phyloP scores from a whole-genome alignment of 441 rosid species.

The Adansonia gregorii region DNA sequence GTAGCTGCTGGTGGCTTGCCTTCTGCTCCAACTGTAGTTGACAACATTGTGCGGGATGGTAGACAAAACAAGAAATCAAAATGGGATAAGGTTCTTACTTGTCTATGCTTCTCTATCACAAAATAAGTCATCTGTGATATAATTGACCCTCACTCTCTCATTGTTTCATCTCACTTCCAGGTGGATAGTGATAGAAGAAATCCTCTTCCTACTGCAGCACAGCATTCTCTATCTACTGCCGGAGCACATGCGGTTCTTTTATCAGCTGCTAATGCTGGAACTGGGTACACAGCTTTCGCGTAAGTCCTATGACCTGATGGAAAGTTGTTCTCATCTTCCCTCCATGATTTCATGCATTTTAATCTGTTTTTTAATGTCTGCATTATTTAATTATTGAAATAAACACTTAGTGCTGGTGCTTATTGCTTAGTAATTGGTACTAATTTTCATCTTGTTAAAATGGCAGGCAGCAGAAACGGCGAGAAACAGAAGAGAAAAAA shows the following conservation, averaged over 20 bases:
- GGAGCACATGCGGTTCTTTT: constrained; percentile 67
- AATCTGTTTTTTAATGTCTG: background rate
- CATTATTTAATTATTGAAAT: background rate
- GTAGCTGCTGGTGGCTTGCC: constrained; percentile 53
- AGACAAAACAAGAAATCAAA: constrained; percentile 91
- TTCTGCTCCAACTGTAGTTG: constrained; percentile 48
- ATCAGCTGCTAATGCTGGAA: constrained; percentile 78
- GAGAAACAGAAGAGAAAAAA: constrained; percentile 82
- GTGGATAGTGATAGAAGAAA: constrained; percentile 76
- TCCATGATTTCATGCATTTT: background rate
- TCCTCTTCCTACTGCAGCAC: constrained; percentile 56
- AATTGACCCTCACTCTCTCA: constrained; percentile 8
- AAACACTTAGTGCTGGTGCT: background rate
- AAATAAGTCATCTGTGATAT: constrained; percentile 2
- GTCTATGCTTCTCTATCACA: constrained; percentile 21
- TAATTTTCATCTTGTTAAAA: constrained; percentile 3
- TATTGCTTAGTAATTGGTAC: background rate
- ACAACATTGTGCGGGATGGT: constrained; percentile 57
- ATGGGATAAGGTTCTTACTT: constrained; percentile 84
- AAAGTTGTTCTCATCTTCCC: background rate
- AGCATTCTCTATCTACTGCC: constrained; percentile 59
- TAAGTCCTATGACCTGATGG: constrained; percentile 45
- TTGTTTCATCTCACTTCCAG: constrained; percentile 44
- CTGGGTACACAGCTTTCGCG: constrained; percentile 93
- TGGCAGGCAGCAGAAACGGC: constrained; percentile 81